A percentile compares a stretch with the other conserved stretches of the same genome.
Evolutionary conservation across 2,329 filamentous ascomycete species (phyloP).

Genomic region (Gaeumannomyces sp.): DNA sequence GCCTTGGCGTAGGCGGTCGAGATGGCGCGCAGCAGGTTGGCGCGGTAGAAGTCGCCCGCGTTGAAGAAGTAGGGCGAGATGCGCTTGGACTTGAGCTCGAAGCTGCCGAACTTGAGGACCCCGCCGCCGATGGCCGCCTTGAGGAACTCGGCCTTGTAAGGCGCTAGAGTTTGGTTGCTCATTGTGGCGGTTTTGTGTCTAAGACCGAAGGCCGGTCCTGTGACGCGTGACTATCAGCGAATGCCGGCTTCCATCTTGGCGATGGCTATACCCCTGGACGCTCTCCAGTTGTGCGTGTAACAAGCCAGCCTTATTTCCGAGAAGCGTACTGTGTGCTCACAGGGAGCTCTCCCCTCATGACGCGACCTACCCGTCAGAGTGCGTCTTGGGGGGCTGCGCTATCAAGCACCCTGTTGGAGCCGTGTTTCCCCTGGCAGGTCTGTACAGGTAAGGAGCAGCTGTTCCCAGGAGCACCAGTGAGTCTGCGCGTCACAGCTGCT

Average conservation of each 20-base stretch:
- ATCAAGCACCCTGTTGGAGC: neutral
- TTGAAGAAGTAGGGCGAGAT: conserved; percentile 97
- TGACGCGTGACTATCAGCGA: neutral
- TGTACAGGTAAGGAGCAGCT: neutral
- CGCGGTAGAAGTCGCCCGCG: conserved; percentile 82
- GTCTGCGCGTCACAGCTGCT: neutral
- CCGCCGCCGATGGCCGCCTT: conserved; percentile 59
- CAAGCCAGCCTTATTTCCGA: neutral
- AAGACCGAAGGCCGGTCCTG: neutral
- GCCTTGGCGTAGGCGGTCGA: conserved; percentile 72
- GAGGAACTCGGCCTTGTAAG: conserved; percentile 70
- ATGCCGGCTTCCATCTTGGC: neutral
- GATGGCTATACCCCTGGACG: neutral
- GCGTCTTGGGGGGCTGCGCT: neutral
- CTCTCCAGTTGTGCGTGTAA: neutral
- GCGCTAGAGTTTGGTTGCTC: conserved; percentile 33
- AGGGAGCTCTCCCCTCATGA: neutral
- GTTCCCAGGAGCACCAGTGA: neutral
- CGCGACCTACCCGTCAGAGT: neutral
- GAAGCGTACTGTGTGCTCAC: neutral
- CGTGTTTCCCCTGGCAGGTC: neutral
- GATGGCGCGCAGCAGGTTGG: conserved; percentile 69
- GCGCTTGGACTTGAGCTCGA: conserved; percentile 88
- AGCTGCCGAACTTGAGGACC: conserved; percentile 75
- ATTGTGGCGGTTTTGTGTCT: conserved; percentile 9